phyloP scores from a whole-genome alignment of 1,139 yeast species.

The Geotrichum candidum region DNA sequence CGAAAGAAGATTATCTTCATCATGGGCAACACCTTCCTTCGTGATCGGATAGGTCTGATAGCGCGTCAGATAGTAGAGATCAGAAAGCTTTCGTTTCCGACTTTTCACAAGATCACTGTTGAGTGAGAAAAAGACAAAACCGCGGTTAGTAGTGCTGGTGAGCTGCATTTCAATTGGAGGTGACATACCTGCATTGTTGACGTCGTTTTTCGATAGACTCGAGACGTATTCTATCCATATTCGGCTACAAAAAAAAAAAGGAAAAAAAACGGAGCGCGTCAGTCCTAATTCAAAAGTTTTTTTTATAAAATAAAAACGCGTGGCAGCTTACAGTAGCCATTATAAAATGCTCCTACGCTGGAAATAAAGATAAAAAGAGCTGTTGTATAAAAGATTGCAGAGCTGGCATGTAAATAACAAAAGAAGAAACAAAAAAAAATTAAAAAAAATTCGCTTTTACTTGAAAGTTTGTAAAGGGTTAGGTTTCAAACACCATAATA shows the following conservation, averaged over 20 bases:
- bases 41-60: slow-evolving; percentile 41
- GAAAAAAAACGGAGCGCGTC: too few species aligned
- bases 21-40: slow-evolving; percentile 32
- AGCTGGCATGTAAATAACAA: background rate
- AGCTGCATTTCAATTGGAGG: background rate
- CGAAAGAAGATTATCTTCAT: slow-evolving; percentile 39
- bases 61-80: slow-evolving; percentile 49
- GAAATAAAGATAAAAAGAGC: background rate
- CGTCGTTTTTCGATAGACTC: slow-evolving; percentile 44
- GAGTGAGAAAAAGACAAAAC: background rate
- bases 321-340: background rate
- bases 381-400: background rate
- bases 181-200: slow-evolving; percentile 36
- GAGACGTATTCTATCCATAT: slow-evolving; percentile 40
- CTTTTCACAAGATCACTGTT: slow-evolving; percentile 35
- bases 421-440: background rate
- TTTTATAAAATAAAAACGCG: background rate
- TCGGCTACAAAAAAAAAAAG: slow-evolving; percentile 9
- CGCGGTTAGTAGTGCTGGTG: background rate
- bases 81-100: slow-evolving; percentile 50
- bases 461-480: background rate
- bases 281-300: too few species aligned
- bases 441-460: background rate
- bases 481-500: background rate
- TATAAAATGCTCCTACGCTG: background rate